Percentiles rank a stretch among this genome's conserved stretches.
phyloP scores from a whole-genome alignment of 371 early-diverging fungal genomes.

The Mortierella sp. region DNA sequence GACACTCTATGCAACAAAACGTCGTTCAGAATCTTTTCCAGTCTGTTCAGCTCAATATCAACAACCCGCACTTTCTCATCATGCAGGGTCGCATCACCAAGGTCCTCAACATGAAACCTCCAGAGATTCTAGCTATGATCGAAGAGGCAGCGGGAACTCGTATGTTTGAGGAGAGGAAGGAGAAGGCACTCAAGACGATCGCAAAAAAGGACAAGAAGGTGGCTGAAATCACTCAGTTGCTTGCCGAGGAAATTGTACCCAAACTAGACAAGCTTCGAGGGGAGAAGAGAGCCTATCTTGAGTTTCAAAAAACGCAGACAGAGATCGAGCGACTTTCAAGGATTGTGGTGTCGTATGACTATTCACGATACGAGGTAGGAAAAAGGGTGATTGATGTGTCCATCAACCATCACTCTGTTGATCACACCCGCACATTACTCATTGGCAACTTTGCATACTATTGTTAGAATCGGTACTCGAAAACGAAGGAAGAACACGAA shows the following conservation, averaged over 20 bases:
- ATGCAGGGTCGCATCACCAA: constrained; percentile 99
- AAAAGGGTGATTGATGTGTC: neutral
- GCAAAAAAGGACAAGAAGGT: constrained; percentile 97
- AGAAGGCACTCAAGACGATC: constrained; percentile 94
- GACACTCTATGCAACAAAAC: constrained; percentile 91
- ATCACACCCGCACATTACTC: neutral
- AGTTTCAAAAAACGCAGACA: constrained; percentile 92
- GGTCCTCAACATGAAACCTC: constrained; percentile 99
- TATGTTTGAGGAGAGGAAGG: constrained; percentile 98
- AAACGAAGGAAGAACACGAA: constrained; percentile 36
- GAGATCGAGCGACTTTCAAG: constrained; percentile 89
- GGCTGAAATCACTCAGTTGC: constrained; percentile 89
- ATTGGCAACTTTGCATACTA: neutral
- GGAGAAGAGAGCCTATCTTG: constrained; percentile 91
- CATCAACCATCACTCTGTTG: neutral
- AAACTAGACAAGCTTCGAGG: constrained; percentile 92
- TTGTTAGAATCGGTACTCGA: constrained; percentile 41
- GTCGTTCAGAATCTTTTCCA: constrained; percentile 94
- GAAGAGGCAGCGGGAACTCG: constrained; percentile 99
- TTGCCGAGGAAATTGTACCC: constrained; percentile 94
- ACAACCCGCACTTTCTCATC: constrained; percentile 98
- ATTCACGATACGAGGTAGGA: constrained; percentile 68
- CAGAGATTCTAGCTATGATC: constrained; percentile 96
- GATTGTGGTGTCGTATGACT: constrained; percentile 88
- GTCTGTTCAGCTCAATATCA: constrained; percentile 97